Percentiles rank a stretch among this genome's conserved stretches.
These are phyloP conservation scores for Polyporus arcularius DNA, from an alignment of 768 basidiomycete genomes.

Conservation along the genomic window DNA sequence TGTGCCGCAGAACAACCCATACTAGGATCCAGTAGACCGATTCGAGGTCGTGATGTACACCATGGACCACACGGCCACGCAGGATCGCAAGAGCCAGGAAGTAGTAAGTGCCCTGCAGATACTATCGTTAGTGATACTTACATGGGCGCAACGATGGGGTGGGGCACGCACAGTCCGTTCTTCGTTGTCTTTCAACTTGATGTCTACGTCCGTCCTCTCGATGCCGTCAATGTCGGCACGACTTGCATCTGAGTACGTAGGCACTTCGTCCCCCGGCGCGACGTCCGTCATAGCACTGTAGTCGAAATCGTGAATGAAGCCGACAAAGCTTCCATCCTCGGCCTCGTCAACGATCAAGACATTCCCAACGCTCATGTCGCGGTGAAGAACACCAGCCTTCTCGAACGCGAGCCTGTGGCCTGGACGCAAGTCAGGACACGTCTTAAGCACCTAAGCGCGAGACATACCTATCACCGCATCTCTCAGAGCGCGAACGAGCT, in stretches of 20 bases:
- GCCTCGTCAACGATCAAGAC: constrained; percentile 7
- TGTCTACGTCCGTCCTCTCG: neutral
- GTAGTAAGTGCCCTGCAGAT: constrained; percentile 4
- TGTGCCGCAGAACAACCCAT: constrained; percentile 13
- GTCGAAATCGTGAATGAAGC: constrained; percentile 18
- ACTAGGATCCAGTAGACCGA: constrained; percentile 20
- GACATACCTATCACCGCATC: constrained; percentile 10
- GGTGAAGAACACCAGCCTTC: constrained; percentile 11
- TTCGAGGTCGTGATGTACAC: constrained; percentile 14
- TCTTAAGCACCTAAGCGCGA: neutral
- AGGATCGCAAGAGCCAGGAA: constrained; percentile 6
- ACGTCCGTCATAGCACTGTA: constrained; percentile 7
- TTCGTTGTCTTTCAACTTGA: neutral
- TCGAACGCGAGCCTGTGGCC: constrained; percentile 6
- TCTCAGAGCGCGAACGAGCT: neutral
- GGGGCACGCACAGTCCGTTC: neutral
- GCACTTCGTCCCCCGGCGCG: neutral
- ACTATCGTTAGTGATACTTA: neutral
- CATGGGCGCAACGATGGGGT: neutral
- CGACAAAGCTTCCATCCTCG: neutral
- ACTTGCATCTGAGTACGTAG: neutral
- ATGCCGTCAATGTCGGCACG: no score
- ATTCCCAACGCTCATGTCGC: constrained; percentile 20
- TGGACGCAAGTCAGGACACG: neutral
- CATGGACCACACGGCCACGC: neutral